Percentiles rank a stretch among this genome's conserved stretches.
Evolutionary conservation across 2,329 filamentous ascomycete species (phyloP).

Genomic region (Cladophialophora carrionii): DNA sequence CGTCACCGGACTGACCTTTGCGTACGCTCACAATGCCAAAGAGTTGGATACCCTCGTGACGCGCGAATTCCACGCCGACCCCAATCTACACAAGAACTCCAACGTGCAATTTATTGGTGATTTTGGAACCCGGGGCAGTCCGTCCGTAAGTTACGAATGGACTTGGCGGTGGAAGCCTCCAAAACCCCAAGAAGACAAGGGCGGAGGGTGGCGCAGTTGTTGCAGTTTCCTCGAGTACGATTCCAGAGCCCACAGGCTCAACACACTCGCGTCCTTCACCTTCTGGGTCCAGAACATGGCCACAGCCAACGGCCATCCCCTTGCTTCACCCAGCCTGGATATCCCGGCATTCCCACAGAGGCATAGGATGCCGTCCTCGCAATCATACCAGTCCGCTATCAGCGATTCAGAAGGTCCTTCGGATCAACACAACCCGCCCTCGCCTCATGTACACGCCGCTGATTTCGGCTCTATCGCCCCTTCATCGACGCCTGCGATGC

Average conservation of each 20-base stretch:
- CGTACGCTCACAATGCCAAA: slow-evolving; percentile 80
- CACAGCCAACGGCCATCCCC: slow-evolving; percentile 56
- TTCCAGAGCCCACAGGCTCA: slow-evolving; percentile 82
- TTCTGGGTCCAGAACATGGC: slow-evolving; percentile 84
- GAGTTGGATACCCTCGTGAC: slow-evolving; percentile 95
- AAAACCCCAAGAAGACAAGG: slow-evolving; percentile 75
- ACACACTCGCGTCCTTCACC: slow-evolving; percentile 87
- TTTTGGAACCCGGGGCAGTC: slow-evolving; percentile 78
- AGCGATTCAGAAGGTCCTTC: slow-evolving; percentile 67
- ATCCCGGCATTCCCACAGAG: slow-evolving; percentile 70
- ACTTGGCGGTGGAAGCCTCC: slow-evolving; percentile 97
- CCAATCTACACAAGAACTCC: slow-evolving; percentile 94
- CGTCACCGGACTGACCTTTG: slow-evolving; percentile 88
- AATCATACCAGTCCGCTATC: slow-evolving; percentile 81
- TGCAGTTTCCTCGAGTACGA: slow-evolving; percentile 99
- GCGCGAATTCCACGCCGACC: slow-evolving; percentile 93
- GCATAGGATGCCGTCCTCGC: slow-evolving; percentile 79
- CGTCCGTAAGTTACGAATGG: slow-evolving; percentile 89
- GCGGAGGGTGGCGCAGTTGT: slow-evolving; percentile 91
- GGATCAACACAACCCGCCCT: slow-evolving; percentile 42
- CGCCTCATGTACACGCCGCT: slow-evolving; percentile 37
- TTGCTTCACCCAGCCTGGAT: slow-evolving; percentile 73
- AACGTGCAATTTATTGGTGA: slow-evolving; percentile 96
- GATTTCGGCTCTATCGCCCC: slow-evolving; percentile 43
- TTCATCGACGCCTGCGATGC: slow-evolving; percentile 39